Percentiles rank a stretch among this genome's conserved stretches.
Evolutionary conservation across 306 rosid genomes (phyloP).

Genomic region (Chamaecrista fasciculata): DNA sequence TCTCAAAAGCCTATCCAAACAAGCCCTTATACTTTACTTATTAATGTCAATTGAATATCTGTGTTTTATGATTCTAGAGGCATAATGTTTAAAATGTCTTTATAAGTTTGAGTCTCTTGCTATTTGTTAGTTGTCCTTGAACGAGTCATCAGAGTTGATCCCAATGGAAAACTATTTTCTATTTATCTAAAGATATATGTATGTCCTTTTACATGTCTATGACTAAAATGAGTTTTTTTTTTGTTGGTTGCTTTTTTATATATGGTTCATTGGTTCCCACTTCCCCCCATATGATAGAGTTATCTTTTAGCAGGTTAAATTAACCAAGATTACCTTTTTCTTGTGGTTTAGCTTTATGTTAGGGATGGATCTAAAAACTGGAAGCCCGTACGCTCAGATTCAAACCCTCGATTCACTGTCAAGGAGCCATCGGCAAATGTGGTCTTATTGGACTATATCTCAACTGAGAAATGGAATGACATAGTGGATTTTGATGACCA

Average conservation of each 20-base stretch:
- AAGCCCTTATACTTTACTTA: not conserved
- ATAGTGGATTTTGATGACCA: constrained; percentile 92
- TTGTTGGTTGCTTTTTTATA: too few relatives aligned
- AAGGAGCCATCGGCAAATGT: constrained; percentile 85
- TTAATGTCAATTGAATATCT: not conserved
- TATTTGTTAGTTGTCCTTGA: not conserved
- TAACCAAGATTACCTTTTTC: constrained; percentile 25
- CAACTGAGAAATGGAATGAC: constrained; percentile 73
- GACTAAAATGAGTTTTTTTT: too few relatives aligned
- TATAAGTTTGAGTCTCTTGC: not conserved
- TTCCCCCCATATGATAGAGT: constrained; percentile 6
- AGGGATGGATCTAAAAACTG: constrained; percentile 88
- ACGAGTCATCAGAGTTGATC: not conserved
- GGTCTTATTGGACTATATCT: constrained; percentile 72
- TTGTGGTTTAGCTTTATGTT: constrained; percentile 58
- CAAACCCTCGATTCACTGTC: constrained; percentile 51
- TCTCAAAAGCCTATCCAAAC: too few relatives aligned
- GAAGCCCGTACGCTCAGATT: constrained; percentile 73
- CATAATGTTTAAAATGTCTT: not conserved
- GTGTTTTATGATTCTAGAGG: not conserved
- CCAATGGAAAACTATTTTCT: not conserved
- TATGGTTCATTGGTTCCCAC: not conserved
- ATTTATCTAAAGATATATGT: not conserved
- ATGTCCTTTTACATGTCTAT: not conserved
- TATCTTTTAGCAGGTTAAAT: constrained; percentile 25